phyloP scores from a whole-genome alignment of 2,329 filamentous ascomycete genomes.

The Ophiostoma triangulosporum region DNA sequence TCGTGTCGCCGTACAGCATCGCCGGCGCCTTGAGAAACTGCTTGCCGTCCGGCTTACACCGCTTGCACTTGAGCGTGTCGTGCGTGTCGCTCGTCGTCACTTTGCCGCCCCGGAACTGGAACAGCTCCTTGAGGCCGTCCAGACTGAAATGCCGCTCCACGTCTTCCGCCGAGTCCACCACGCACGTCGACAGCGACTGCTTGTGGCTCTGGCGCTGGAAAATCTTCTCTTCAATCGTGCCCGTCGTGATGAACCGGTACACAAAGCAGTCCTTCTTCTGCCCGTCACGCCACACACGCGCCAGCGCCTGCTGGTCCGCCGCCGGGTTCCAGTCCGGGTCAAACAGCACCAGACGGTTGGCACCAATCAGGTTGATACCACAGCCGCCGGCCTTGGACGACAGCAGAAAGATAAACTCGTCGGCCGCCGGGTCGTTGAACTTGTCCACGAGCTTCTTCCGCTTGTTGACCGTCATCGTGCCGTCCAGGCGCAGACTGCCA shows the following conservation, averaged over 20 bases:
- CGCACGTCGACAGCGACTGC: constrained; percentile 87
- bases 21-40: constrained; percentile 85
- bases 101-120: constrained; percentile 66
- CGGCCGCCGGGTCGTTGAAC: constrained; percentile 86
- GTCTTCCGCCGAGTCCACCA: constrained; percentile 92
- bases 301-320: constrained; percentile 90
- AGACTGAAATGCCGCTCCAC: constrained; percentile 93
- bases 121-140: constrained; percentile 81
- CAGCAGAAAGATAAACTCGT: constrained; percentile 88
- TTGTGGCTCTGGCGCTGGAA: constrained; percentile 98
- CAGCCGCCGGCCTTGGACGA: constrained; percentile 95
- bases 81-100: constrained; percentile 81
- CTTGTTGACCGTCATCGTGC: constrained; percentile 96
- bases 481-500: constrained; percentile 78
- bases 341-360: constrained; percentile 88
- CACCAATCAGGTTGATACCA: constrained; percentile 88
- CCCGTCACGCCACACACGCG: constrained; percentile 95
- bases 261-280: constrained; percentile 99
- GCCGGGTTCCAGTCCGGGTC: constrained; percentile 98
- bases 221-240: constrained; percentile 97
- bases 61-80: constrained; percentile 96
- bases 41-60: constrained; percentile 75
- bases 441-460: constrained; percentile 93
- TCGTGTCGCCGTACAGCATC: constrained; percentile 95
- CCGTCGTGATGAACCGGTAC: constrained; percentile 97